Conservation (phyloP, 805 yeast species). For the Saccharomyces eubayanus region DNA sequence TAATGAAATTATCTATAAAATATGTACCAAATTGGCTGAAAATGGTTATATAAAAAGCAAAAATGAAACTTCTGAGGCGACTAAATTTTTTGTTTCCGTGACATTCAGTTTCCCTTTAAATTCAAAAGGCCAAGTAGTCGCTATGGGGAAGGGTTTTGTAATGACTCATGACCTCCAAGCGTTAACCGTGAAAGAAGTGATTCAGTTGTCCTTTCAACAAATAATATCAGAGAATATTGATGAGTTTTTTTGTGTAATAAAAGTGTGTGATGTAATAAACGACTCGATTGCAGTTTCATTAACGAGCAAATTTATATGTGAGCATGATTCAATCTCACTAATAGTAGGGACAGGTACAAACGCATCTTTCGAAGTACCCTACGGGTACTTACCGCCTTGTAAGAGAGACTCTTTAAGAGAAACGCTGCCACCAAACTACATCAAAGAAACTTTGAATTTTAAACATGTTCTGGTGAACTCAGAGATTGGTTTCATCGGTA, state of each 20-base stretch:
- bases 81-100: slow-evolving; percentile 20
- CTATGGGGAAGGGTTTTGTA: slow-evolving; percentile 56
- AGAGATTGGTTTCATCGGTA: slow-evolving; percentile 27
- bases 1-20: slow-evolving; percentile 11
- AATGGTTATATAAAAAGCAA: slow-evolving; percentile 1
- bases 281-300: slow-evolving; percentile 61
- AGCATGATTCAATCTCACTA: slow-evolving; percentile 38
- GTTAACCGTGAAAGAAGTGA: slow-evolving; percentile 35
- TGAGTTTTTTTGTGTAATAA: slow-evolving; percentile 21
- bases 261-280: slow-evolving; percentile 44
- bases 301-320: slow-evolving; percentile 35
- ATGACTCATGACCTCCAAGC: slow-evolving; percentile 37
- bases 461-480: slow-evolving; percentile 16
- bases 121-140: slow-evolving; percentile 30
- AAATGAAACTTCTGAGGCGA: not conserved
- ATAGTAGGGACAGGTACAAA: slow-evolving; percentile 68
- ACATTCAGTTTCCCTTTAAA: slow-evolving; percentile 31
- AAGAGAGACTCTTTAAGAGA: slow-evolving; percentile 1
- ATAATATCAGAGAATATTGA: not conserved
- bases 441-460: not conserved
- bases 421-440: not conserved
- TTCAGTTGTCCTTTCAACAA: slow-evolving; percentile 31
- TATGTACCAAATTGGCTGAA: slow-evolving; percentile 7
- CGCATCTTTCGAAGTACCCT: slow-evolving; percentile 34
- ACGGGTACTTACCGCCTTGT: slow-evolving; percentile 8